Conservation (phyloP, 2,329 filamentous ascomycete species). For the Diaporthe batatas region DNA sequence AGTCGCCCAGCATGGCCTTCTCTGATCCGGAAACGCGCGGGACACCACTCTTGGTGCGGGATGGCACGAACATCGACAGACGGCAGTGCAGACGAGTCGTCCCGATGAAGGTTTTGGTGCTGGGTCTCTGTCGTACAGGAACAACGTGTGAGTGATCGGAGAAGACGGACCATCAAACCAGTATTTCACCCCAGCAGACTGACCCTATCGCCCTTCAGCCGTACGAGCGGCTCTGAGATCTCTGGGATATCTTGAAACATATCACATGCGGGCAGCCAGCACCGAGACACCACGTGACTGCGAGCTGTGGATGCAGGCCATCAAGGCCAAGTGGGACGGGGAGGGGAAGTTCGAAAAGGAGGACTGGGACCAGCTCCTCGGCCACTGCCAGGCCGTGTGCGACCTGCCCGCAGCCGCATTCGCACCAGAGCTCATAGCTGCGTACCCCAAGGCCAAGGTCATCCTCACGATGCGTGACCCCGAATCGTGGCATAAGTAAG, state of each 20-base stretch:
- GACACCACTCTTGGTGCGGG: slow-evolving; percentile 36
- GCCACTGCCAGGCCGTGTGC: slow-evolving; percentile 53
- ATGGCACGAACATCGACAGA: slow-evolving; percentile 73
- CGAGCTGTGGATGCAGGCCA: slow-evolving; percentile 45
- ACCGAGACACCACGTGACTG: slow-evolving; percentile 43
- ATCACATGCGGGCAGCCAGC: slow-evolving; percentile 42
- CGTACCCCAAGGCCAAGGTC: slow-evolving; percentile 64
- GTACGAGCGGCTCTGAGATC: slow-evolving; percentile 39
- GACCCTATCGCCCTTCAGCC: neutral
- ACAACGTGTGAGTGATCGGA: slow-evolving; percentile 35
- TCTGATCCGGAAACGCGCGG: neutral
- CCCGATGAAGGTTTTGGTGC: slow-evolving; percentile 79
- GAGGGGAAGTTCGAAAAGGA: slow-evolving; percentile 49
- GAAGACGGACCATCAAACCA: too few relatives aligned
- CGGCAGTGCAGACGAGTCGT: slow-evolving; percentile 74
- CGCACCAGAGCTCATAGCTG: slow-evolving; percentile 58
- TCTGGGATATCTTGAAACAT: slow-evolving; percentile 40
- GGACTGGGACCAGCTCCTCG: slow-evolving; percentile 62
- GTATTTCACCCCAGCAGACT: neutral
- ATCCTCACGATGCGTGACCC: slow-evolving; percentile 58
- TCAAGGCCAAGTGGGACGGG: slow-evolving; percentile 46
- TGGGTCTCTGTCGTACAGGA: slow-evolving; percentile 71
- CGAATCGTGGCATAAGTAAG: slow-evolving; percentile 56
- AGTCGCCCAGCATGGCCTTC: slow-evolving; percentile 23
- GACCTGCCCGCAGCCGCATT: slow-evolving; percentile 48